Base-by-base conservation (phyloP, 176 grass and related monocot species). In the Musa schizocarpa region DNA sequence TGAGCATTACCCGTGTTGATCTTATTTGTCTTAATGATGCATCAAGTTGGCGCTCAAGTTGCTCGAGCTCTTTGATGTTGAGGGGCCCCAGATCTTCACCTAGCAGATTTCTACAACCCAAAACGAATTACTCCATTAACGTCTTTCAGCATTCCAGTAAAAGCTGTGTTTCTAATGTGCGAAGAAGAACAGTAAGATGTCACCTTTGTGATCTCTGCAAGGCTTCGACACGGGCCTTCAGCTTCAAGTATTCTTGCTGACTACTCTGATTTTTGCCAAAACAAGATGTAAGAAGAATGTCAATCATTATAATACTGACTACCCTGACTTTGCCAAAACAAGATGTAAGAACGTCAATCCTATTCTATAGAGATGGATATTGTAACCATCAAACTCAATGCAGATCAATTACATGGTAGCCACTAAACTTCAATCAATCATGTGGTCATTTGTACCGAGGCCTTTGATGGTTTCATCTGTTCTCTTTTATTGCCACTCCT, bases 31-130 rank as follows among this genome's bases (percentile, higher is more conserved):
- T 94, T 57, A 99, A 89, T 74, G 95, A 94, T 68, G 77, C 83
- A 81, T 99, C 95, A 74, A 99, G 95, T 81, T 91, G 86, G 61
- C 88, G 85, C 74, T 99, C 95, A 63, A 99, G 95, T 76, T 87
- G 86, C 51, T 94, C 90, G 59, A 99, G 88, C 24, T 94, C 78
- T 50, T 99, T 93, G 52, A 91, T 65, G 53, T 52, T 86, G 2
- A 94, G 86, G 69, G 69, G n/a, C 0, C 63, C 81, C 6, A 99
- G 73, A 81, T 99, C 91, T 56, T 99, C 95, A 53, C 95, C 95
- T 52, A 99, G 86, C 61, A 99, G 86, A 86, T 99, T 99, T 85
- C 95, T 99, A 74, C 12, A 77, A 29, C 34, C 34, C 34, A 43
- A 43, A 43, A 5, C 34, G 22, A 6, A 43, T 43, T 43, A 6